Base-by-base conservation (phyloP, 768 basidiomycete species). In the Ramaria rubella region DNA sequence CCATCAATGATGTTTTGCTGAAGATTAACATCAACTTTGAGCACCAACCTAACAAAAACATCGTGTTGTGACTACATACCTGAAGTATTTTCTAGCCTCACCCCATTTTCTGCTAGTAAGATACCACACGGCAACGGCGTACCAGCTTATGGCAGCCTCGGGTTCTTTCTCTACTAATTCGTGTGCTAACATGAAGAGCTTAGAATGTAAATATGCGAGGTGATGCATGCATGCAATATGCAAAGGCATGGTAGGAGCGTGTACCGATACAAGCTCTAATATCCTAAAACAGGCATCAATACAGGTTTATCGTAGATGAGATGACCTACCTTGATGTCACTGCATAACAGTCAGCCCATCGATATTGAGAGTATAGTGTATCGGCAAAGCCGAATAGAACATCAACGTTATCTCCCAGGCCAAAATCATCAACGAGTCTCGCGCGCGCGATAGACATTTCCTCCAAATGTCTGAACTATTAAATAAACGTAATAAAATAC, bases 221-320 rank as follows among this genome's bases (percentile, higher is more conserved):
- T 99, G 95, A 67, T 94, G 90, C 91, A 98, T 95, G 79, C 95
- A 97, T 3, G 95, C 94, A 31, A 99, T 86, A 66, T 99, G 95
- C 58, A 98, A 68, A 0, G 94, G 93, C 73, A 98, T 86, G 1
- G 95, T 91, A 6, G 87, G 81, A 29, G 85, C 83, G 68, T 99
- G 96, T 40, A 91, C 82, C 1, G 87, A 79, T n/a, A 90, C 85
- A 9, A 90, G 75, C 15, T 83, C 81, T 43, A 97, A 75, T 57
- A 98, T 96, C 64, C 95, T 95, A 19, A 6, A 21, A 33, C 19
- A 14, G 23, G 5, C 36, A 67, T 23, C 12, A 29, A 38, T 5
- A 33, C 29, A 24, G 6, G 49, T 43, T 53, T 21, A 24, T 23
- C 49, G 21, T 11, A 17, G 33, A 24, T 55, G 30, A 52, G 11